Evolutionary conservation across 2,329 filamentous ascomycete species (phyloP), one percentile per base, ranked within the genome.

Genomic region (Apiospora arundinis): DNA sequence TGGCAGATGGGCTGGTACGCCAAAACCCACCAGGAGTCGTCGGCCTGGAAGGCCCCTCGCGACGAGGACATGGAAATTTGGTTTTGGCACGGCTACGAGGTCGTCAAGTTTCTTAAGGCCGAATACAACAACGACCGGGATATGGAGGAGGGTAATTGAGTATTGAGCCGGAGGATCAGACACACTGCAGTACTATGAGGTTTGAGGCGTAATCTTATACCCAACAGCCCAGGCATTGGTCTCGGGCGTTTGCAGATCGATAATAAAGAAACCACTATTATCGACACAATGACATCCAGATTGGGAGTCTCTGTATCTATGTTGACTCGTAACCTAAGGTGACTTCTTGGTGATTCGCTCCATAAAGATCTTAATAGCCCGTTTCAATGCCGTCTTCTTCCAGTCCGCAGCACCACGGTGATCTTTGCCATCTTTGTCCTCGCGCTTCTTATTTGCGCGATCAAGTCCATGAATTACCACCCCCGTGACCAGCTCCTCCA

Each of bases 301-400:
- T 14, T 32, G 16, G 6, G 8, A 3, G 4, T 6, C 28, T 18
- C 56, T n/a, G 32, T 12, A 11, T 63, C 32, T 16, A 40, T 21
- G 6, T 5, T 14, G 16, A 7, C 28, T 21, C 0, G 4, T 9
- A 4, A 21, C 32, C 40, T 8, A 63, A 14, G 18, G 11, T 2
- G 18, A 40, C 32, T 63, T 63, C 37, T 63, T 63, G 1, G 21
- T 7, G 9, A 63, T n/a, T 8, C 56, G 32, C 56, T 40, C 56
- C 56, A 63, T 4, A 21, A 63, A 14, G 3, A 40, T 9, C 56
- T n/a, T n/a, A 14, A 68, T 37, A 0, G 69, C 69, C 65, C 45
- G 56, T 42, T 70, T 72, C 69, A 72, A 9, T 18, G 70, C 25
- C 2, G 52, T 25, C 46, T 70, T 70, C 65, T 72, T 70, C 68